Base-by-base conservation (phyloP, 2,329 filamentous ascomycete genomes). In the Drechslera avenae region DNA sequence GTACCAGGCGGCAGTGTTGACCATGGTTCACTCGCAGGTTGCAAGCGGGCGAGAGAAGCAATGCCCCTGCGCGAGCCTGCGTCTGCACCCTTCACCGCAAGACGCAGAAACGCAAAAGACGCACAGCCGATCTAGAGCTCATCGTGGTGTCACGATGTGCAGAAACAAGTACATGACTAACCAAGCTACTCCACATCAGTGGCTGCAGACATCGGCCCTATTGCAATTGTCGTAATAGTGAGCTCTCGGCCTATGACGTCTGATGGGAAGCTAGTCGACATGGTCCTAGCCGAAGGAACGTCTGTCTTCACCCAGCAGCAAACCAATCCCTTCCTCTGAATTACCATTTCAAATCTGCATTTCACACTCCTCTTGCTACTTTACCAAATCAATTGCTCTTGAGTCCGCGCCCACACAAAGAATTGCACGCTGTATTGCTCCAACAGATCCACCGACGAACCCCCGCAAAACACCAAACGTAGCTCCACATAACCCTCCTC, bases 141-240 rank as follows among this genome's bases (percentile, higher is more conserved):
- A 19, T 32, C 8, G 14, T 30, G 26, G 5, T 28, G 18, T 50
- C 36, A 32, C 35, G 28, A 18, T 9, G 37, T 34, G 23, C 41
- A 31, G 28, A 46, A 39, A 26, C 37, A 42, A 19, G 14, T 28
- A 8, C 28, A 37, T 54, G 52, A 52, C 52, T 52, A 54, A 54
- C 36, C 12, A 17, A 36, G 21, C 18, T 30, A 19, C 31, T 39
- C 23, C 23, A 6, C 23, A 31, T 35, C 34, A 48, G 31, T 47
- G 42, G 42, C 33, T 36, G 39, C 31, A 12, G 5, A 18, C 6
- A 8, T 26, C 47, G 47, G 43, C 26, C 47, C 39, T 47, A 43
- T 54, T 33, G 43, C 39, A 51, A 39, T 54, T 33, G 43, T 45
- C 40, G 48, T 55, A 52, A 52, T 55, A 40, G 35, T 45, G 40